Evolutionary conservation across 106 monocot genomes (phyloP), one percentile per base, ranked within the genome.

Genomic region (Allium sativum): DNA sequence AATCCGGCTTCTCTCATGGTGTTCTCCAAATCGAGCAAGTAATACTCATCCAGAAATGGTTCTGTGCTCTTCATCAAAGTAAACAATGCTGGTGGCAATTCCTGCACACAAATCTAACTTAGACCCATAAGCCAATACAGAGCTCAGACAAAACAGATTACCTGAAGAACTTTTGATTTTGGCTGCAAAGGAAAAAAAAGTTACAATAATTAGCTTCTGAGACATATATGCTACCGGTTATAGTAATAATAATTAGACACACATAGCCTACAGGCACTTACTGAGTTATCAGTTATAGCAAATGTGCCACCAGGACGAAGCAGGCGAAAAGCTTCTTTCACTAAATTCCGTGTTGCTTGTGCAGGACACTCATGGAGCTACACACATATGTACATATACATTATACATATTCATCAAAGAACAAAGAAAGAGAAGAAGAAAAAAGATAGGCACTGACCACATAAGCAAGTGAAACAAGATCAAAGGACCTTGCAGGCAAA

Each of bases 301-400:
- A 92, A 51, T 42, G 83, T 92, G 6, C 91, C 91, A 53, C 86
- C 83, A 42, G 86, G 82, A 6, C 86, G 73, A 45, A 92, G 86
- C 7, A 92, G 65, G 9, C 80, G 83, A 52, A 80, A 86, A 48
- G 78, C 77, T 78, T 92, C 91, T 56, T 86, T 82, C 31, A 72
- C 48, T 56, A 86, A 58, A 42, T 61, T 63, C 18, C 20, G 71
- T 56, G 55, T 92, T 56, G 91, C 91, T 62, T 59, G 61, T 60
- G 86, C 80, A 68, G 91, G 91, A 22, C 86, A 92, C 74, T 92
- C 91, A 61, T 92, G 91, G 66, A 79, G 56, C 91, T 92, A 66
- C 56, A 71, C 2, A 59, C 59, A 59, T 45, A 31, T 31, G 31
- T 31, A 31, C 31, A 31, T 31, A 31, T 31, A 31, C 31, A 31